Conservation (phyloP, 2,329 filamentous ascomycete genomes). For the Calonectria crousiana region DNA sequence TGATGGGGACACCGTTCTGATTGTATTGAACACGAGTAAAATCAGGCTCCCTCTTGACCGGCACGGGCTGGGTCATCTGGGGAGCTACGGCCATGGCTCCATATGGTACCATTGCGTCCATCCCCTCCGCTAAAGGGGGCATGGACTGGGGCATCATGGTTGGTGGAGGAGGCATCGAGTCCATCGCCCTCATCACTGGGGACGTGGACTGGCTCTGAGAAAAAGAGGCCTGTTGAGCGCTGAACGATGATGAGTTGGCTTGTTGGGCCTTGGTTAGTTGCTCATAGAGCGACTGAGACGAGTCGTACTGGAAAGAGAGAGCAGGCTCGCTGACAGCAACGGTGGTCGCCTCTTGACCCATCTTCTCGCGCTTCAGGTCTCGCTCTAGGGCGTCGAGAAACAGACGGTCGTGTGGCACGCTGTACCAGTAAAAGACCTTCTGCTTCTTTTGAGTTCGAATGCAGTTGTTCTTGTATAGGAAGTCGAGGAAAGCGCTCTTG, state of each 20-base stretch:
- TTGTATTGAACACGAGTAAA: slow-evolving; percentile 88
- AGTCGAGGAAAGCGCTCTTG: slow-evolving; percentile 98
- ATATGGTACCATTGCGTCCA: slow-evolving; percentile 81
- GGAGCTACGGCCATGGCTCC: slow-evolving; percentile 78
- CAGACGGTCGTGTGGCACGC: slow-evolving; percentile 95
- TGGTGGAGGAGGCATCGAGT: slow-evolving; percentile 93
- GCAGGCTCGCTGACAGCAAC: slow-evolving; percentile 97
- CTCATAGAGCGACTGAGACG: slow-evolving; percentile 98
- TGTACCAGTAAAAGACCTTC: slow-evolving; percentile 99
- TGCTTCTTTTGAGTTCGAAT: slow-evolving; percentile 99
- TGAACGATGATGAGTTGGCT: slow-evolving; percentile 97
- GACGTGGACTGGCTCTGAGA: slow-evolving; percentile 85
- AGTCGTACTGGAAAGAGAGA: slow-evolving; percentile 98
- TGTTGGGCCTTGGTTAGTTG: slow-evolving; percentile 99
- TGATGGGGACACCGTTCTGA: slow-evolving; percentile 88
- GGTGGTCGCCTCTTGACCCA: slow-evolving; percentile 97
- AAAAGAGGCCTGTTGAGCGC: slow-evolving; percentile 79
- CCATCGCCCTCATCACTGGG: slow-evolving; percentile 89
- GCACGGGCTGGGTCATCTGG: slow-evolving; percentile 72
- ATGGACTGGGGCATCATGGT: slow-evolving; percentile 77
- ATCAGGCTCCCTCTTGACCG: slow-evolving; percentile 91
- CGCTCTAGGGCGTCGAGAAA: slow-evolving; percentile 98
- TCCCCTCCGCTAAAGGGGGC: slow-evolving; percentile 70
- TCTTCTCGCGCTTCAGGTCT: slow-evolving; percentile 98
- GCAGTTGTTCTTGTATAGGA: slow-evolving; percentile 99